These are phyloP conservation scores for Leccinum variabile DNA, from an alignment of 1,284 basidiomycete genomes.

Conservation along the genomic window DNA sequence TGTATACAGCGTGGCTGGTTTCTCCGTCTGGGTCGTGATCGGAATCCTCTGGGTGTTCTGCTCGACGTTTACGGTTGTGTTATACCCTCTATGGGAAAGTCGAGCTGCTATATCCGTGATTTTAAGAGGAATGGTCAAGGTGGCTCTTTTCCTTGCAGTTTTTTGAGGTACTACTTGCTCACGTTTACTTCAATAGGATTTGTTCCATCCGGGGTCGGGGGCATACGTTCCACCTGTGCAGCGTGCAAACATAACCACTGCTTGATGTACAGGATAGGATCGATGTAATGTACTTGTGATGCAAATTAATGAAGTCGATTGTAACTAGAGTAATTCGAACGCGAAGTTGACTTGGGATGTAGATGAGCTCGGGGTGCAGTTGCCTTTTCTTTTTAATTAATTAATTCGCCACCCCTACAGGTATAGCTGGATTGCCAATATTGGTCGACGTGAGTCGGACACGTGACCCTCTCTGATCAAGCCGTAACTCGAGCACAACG, in stretches of 20 bases:
- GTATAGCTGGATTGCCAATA: too few species aligned
- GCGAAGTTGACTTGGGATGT: background rate
- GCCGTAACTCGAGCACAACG: background rate
- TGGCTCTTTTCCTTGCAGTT: constrained; percentile 19
- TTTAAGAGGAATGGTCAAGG: constrained; percentile 62
- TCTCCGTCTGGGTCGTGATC: constrained; percentile 76
- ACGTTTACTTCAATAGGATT: constrained; percentile 39
- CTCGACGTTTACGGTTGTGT: constrained; percentile 71
- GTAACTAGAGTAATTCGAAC: background rate
- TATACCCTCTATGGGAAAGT: constrained; percentile 88
- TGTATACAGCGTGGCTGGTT: constrained; percentile 65
- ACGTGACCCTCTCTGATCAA: too few species aligned
- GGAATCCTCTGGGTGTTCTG: constrained; percentile 84
- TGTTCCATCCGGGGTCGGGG: constrained; percentile 52
- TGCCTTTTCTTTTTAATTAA: constrained; percentile 24
- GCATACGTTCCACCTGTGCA: constrained; percentile 36
- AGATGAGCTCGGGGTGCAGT: background rate
- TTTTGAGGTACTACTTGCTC: background rate
- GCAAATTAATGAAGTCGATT: constrained; percentile 3
- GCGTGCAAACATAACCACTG: background rate
- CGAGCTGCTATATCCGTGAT: constrained; percentile 64
- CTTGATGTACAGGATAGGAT: constrained; percentile 1
- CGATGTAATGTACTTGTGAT: constrained; percentile 3
- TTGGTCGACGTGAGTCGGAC: too few species aligned
- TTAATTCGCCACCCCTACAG: too few species aligned